phyloP scores from a whole-genome alignment of 805 yeast species.

The Yamadazyma endophytica region DNA sequence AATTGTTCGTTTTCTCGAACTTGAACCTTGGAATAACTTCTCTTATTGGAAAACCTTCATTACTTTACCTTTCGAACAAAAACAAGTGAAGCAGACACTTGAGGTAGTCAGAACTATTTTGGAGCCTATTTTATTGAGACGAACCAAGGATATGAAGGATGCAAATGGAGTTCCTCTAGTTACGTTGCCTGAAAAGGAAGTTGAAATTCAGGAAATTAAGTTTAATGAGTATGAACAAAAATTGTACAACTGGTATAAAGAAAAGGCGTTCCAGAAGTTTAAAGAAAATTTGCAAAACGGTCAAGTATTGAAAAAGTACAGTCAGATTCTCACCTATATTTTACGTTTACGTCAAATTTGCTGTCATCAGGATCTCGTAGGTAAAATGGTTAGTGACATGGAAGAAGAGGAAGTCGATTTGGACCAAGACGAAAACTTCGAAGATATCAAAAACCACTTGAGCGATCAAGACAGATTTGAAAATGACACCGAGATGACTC shows the following conservation, averaged over 20 bases:
- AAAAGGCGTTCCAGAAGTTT: constrained; percentile 61
- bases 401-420: constrained; percentile 24
- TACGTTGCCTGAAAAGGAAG: constrained; percentile 69
- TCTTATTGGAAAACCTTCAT: constrained; percentile 86
- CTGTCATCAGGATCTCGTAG: constrained; percentile 72
- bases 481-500: constrained; percentile 19
- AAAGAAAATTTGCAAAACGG: constrained; percentile 60
- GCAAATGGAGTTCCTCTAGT: constrained; percentile 71
- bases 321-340: constrained; percentile 78
- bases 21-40: constrained; percentile 89
- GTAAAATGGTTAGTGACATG: constrained; percentile 48
- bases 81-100: constrained; percentile 66
- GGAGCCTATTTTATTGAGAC: constrained; percentile 75
- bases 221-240: constrained; percentile 63
- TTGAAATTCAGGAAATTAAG: constrained; percentile 61
- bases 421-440: constrained; percentile 2
- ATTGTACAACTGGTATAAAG: constrained; percentile 65
- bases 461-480: constrained; percentile 11
- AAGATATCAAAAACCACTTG: constrained; percentile 8
- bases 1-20: constrained; percentile 62
- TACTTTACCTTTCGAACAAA: constrained; percentile 76
- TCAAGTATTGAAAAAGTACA: constrained; percentile 63
- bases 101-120: constrained; percentile 80
- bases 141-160: constrained; percentile 83
- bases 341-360: constrained; percentile 83